phyloP scores from a whole-genome alignment of 2,329 filamentous ascomycete genomes.

The Lachnellula hyalina region DNA sequence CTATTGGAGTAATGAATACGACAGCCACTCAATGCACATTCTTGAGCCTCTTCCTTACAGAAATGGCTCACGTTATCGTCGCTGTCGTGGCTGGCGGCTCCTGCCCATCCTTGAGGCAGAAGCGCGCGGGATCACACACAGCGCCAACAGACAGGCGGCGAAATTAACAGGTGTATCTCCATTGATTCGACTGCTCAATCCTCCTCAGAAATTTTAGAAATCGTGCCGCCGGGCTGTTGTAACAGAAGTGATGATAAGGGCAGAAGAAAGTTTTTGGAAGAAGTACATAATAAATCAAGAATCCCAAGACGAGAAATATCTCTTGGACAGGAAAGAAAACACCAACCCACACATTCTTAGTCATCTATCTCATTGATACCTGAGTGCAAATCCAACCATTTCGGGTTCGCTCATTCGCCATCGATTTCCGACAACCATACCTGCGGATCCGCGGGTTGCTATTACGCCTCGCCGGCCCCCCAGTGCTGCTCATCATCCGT shows the following conservation, averaged over 20 bases:
- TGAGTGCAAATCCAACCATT: slow-evolving; percentile 1
- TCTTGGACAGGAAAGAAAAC: neutral
- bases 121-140: slow-evolving; percentile 23
- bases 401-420: slow-evolving; percentile 8
- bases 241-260: slow-evolving; percentile 13
- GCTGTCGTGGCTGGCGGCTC: slow-evolving; percentile 25
- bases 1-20: slow-evolving; percentile 13
- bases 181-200: slow-evolving; percentile 18
- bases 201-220: slow-evolving; percentile 3
- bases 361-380: neutral
- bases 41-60: slow-evolving; percentile 24
- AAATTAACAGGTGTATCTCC: slow-evolving; percentile 9
- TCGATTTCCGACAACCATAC: slow-evolving; percentile 18
- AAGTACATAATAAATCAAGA: slow-evolving; percentile 19
- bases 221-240: slow-evolving; percentile 22
- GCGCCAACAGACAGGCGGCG: slow-evolving; percentile 1
- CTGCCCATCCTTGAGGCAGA: slow-evolving; percentile 7
- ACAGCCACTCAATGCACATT: slow-evolving; percentile 23
- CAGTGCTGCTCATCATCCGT: neutral
- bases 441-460: slow-evolving; percentile 6
- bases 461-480: neutral
- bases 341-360: neutral
- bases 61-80: slow-evolving; percentile 10
- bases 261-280: slow-evolving; percentile 4
- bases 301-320: slow-evolving; percentile 4